Evolutionary conservation across 768 basidiomycete species (phyloP).

Genomic region (Psilocybe cubensis): DNA sequence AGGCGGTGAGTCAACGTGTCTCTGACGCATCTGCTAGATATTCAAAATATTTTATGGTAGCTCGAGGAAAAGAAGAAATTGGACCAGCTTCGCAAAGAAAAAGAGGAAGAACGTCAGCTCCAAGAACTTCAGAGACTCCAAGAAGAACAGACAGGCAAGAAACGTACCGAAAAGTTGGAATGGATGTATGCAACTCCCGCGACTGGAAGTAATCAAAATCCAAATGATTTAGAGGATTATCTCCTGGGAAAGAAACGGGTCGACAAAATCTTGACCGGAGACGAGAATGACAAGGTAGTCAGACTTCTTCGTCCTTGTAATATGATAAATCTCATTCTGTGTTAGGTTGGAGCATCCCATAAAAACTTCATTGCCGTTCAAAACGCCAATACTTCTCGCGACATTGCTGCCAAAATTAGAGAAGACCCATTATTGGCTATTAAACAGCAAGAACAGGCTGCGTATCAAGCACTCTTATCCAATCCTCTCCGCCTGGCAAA

Average conservation of each 20-base stretch:
- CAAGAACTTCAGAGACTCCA: slow-evolving; percentile 96
- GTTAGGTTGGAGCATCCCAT: slow-evolving; percentile 80
- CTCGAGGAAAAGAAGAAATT: slow-evolving; percentile 99
- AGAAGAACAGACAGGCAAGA: slow-evolving; percentile 94
- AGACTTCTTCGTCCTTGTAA: background rate
- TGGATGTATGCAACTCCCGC: slow-evolving; percentile 99
- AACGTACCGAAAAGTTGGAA: slow-evolving; percentile 91
- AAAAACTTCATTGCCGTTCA: slow-evolving; percentile 95
- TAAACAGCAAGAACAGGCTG: slow-evolving; percentile 96
- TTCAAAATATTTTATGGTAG: slow-evolving; percentile 41
- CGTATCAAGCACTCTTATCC: slow-evolving; percentile 82
- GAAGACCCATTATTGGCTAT: slow-evolving; percentile 98
- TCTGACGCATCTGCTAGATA: background rate
- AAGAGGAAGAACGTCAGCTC: slow-evolving; percentile 95
- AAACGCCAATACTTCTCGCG: slow-evolving; percentile 89
- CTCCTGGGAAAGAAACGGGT: slow-evolving; percentile 97
- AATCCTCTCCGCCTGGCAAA: slow-evolving; percentile 86
- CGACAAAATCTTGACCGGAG: slow-evolving; percentile 91
- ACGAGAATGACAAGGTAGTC: slow-evolving; percentile 87
- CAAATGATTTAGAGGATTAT: slow-evolving; percentile 96
- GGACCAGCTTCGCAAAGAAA: slow-evolving; percentile 95
- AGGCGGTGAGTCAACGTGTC: slow-evolving; percentile 64
- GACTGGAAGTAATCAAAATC: slow-evolving; percentile 81
- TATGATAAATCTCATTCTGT: background rate
- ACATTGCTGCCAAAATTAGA: slow-evolving; percentile 91